These are phyloP conservation scores for Berberis vulgaris DNA, from an alignment of 164 flowering plant species.

Conservation along the genomic window DNA sequence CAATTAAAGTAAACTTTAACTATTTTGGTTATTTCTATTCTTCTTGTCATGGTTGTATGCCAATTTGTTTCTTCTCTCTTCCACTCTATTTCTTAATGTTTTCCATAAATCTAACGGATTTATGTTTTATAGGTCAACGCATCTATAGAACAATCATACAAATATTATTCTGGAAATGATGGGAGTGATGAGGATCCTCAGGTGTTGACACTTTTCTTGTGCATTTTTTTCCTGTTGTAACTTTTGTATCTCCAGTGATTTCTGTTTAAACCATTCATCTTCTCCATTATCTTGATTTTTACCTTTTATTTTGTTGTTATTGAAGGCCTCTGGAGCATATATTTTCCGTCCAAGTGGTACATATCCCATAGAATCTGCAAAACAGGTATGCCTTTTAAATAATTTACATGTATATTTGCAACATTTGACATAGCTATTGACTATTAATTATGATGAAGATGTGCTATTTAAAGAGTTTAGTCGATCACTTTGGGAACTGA, in stretches of 20 bases:
- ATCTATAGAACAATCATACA: conserved; percentile 46
- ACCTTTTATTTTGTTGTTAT: conserved; percentile 2
- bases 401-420: not conserved
- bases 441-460: no score
- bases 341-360: conserved; percentile 91
- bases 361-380: conserved; percentile 39
- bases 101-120: not conserved
- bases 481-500: no score
- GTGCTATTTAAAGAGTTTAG: no score
- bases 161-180: conserved; percentile 56
- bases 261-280: not conserved
- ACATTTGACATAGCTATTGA: no score
- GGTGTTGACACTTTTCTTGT: conserved; percentile 26
- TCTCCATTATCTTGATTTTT: not conserved
- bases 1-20: no score
- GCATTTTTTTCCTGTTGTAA: not conserved
- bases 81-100: not conserved
- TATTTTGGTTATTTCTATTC: not conserved
- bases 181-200: conserved; percentile 71
- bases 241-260: not conserved
- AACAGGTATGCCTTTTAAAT: conserved; percentile 32
- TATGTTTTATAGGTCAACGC: conserved; percentile 35
- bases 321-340: conserved; percentile 94
- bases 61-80: not conserved
- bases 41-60: not conserved